Conservation (phyloP, 1,284 basidiomycete genomes). For the Fomitiporia mediterranea region DNA sequence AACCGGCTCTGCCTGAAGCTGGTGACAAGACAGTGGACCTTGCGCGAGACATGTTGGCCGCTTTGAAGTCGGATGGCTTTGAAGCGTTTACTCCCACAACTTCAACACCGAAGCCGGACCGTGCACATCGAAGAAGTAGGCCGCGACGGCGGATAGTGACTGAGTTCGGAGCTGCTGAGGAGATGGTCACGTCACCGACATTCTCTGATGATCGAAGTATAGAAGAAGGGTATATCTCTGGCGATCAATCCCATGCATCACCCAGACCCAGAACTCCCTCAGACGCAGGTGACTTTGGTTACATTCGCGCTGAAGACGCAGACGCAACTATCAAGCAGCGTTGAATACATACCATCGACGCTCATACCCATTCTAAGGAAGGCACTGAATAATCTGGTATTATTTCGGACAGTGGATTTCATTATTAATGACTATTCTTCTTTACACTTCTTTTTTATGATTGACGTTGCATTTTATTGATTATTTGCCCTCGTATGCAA, state of each 20-base stretch:
- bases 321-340: conserved; percentile 9
- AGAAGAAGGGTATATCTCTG: neutral
- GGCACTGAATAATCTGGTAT: neutral
- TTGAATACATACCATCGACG: neutral
- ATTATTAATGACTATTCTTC: too few species aligned
- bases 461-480: neutral
- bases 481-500: neutral
- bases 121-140: conserved; percentile 25
- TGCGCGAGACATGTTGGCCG: conserved; percentile 71
- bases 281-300: neutral
- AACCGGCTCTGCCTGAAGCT: conserved; percentile 19
- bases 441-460: neutral
- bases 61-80: conserved; percentile 60
- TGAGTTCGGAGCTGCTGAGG: conserved; percentile 15
- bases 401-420: neutral
- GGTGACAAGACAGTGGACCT: conserved; percentile 50
- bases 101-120: conserved; percentile 23
- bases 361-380: neutral
- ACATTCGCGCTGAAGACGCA: neutral
- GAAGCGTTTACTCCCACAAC: conserved; percentile 31
- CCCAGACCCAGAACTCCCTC: neutral
- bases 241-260: neutral
- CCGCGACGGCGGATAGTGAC: conserved; percentile 5
- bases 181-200: conserved; percentile 3
- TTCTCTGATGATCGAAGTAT: conserved; percentile 3